These are phyloP conservation scores for Thelephora aurantiotincta DNA, from an alignment of 768 basidiomycete genomes.

Conservation along the genomic window DNA sequence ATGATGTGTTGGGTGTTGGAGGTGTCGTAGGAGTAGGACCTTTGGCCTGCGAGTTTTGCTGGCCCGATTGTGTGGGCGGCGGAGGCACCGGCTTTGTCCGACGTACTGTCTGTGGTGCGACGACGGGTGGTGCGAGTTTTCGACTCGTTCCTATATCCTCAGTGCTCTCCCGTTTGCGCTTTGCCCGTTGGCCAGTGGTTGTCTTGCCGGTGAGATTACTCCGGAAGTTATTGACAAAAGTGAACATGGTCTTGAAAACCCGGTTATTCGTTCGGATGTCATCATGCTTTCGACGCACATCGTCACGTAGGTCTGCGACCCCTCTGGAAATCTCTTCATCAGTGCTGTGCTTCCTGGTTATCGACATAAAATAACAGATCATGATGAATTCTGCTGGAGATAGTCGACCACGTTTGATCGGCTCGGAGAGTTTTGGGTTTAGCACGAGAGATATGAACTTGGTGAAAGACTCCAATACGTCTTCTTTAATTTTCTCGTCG, in stretches of 20 bases:
- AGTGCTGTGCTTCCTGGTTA: slow-evolving; percentile 27
- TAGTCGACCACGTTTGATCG: slow-evolving; percentile 21
- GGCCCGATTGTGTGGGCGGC: too few species aligned
- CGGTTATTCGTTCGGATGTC: slow-evolving; percentile 56
- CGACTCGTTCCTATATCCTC: too few species aligned
- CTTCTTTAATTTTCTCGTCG: slow-evolving; percentile 14
- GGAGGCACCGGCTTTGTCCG: too few species aligned
- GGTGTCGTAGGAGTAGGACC: too few species aligned
- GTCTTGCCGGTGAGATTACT: too few species aligned
- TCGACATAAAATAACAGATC: slow-evolving; percentile 37
- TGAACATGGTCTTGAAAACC: slow-evolving; percentile 40
- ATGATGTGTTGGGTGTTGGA: too few species aligned
- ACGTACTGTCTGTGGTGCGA: too few species aligned
- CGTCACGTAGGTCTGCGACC: slow-evolving; percentile 35
- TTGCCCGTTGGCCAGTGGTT: too few species aligned
- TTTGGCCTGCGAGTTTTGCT: too few species aligned
- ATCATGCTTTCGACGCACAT: slow-evolving; percentile 37
- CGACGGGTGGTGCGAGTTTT: too few species aligned
- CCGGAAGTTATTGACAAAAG: slow-evolving; percentile 26
- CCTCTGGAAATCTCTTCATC: slow-evolving; percentile 27
- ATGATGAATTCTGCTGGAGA: slow-evolving; percentile 59
- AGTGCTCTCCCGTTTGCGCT: too few species aligned
- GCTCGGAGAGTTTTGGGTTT: slow-evolving; percentile 18
- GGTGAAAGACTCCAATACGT: slow-evolving; percentile 27
- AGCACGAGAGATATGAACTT: slow-evolving; percentile 32